These are phyloP conservation scores for Carex kokanica DNA, from an alignment of 176 grass and related monocot species.

Conservation along the genomic window DNA sequence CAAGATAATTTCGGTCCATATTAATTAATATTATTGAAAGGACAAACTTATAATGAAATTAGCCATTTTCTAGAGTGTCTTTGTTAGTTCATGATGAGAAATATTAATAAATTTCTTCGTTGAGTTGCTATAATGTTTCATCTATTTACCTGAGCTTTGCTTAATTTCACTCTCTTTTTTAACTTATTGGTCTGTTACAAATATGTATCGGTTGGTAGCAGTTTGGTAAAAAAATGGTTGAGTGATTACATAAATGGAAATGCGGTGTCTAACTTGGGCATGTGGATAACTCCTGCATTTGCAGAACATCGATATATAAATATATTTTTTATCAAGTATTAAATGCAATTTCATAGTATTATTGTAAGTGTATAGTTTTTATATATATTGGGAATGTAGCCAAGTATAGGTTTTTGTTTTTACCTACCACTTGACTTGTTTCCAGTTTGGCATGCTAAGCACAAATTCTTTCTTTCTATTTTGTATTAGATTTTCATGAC, in stretches of 20 bases:
- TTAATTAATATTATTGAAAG: not conserved
- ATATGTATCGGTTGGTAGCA: not conserved
- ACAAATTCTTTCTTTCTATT: not conserved
- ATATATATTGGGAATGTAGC: not conserved
- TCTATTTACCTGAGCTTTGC: not conserved
- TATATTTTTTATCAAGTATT: not conserved
- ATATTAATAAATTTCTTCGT: not conserved
- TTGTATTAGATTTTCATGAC: not conserved
- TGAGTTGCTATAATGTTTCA: not conserved
- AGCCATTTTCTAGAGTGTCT: not conserved
- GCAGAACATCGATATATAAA: not conserved
- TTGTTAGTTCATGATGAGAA: not conserved
- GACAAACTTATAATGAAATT: not conserved
- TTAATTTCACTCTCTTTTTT: not conserved
- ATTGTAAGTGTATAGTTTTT: not conserved
- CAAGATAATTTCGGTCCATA: not conserved
- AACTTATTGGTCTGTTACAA: not conserved
- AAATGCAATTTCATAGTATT: not conserved
- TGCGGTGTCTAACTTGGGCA: not conserved
- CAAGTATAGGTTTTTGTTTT: slow-evolving; percentile 1
- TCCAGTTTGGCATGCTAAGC: not conserved
- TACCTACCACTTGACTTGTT: not conserved
- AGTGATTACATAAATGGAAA: not conserved
- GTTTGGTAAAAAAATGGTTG: not conserved
- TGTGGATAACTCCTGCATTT: not conserved